Evolutionary conservation across 108 stramenopile species (phyloP).

Genomic region (Schizochytrium sp.): DNA sequence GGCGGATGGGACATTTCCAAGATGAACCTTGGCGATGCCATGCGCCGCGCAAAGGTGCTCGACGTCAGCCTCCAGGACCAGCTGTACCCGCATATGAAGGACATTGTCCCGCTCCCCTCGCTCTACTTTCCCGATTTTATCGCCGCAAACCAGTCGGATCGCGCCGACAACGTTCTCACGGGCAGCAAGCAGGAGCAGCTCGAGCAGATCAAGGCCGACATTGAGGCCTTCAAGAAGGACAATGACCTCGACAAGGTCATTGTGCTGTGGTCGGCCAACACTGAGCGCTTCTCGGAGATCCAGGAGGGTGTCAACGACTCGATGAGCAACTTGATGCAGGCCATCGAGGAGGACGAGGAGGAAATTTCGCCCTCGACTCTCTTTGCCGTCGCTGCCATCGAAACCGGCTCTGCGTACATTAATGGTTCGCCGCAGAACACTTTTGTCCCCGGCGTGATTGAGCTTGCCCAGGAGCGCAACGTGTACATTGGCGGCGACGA

Average conservation of each 20-base stretch:
- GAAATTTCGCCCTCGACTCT: constrained; percentile 90
- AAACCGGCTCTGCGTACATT: constrained; percentile 91
- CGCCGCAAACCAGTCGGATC: constrained; percentile 91
- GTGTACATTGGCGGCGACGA: constrained; percentile 93
- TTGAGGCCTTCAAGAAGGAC: constrained; percentile 75
- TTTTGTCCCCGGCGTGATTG: constrained; percentile 92
- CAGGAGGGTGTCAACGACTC: constrained; percentile 89
- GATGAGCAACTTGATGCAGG: constrained; percentile 67
- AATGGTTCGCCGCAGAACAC: constrained; percentile 98
- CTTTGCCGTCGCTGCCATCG: constrained; percentile 86
- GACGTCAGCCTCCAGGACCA: constrained; percentile 81
- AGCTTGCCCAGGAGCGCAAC: constrained; percentile 67
- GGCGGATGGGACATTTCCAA: constrained; percentile 93
- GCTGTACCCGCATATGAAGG: constrained; percentile 78
- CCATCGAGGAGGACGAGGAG: constrained; percentile 71
- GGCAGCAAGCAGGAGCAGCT: constrained; percentile 87
- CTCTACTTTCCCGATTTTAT: constrained; percentile 93
- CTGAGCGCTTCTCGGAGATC: constrained; percentile 85
- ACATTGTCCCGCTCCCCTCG: constrained; percentile 73
- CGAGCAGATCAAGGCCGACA: constrained; percentile 80
- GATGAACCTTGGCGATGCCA: constrained; percentile 80
- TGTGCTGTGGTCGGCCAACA: constrained; percentile 95
- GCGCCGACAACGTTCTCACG: constrained; percentile 82
- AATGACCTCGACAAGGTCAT: constrained; percentile 83
- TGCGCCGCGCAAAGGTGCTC: constrained; percentile 78